These are phyloP conservation scores for Colletotrichum kahawae DNA, from an alignment of 2,329 filamentous ascomycete genomes.

Conservation along the genomic window DNA sequence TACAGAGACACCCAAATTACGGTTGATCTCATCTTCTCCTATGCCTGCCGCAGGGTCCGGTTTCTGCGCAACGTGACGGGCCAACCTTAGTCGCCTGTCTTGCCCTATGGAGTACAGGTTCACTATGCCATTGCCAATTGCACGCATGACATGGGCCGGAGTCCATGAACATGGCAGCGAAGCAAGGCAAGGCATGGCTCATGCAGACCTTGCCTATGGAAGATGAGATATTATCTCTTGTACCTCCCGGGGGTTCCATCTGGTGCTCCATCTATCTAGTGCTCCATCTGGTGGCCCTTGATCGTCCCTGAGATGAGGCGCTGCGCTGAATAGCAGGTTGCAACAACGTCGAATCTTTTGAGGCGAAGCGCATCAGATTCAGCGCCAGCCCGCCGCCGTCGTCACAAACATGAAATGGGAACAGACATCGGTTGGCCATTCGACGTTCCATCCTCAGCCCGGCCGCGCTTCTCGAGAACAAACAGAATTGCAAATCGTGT, in stretches of 20 bases:
- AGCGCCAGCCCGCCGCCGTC: not conserved
- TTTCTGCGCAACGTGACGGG: not conserved
- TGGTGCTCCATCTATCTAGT: not conserved
- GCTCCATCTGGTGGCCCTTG: not conserved
- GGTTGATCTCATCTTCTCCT: constrained; percentile 6
- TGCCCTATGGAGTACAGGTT: not conserved
- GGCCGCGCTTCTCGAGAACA: not conserved
- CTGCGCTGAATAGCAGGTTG: not conserved
- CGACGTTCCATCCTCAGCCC: not conserved
- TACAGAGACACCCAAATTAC: not conserved
- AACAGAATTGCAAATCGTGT: constrained; percentile 9
- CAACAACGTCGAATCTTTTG: not conserved
- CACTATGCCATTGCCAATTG: not conserved
- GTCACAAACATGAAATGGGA: not conserved
- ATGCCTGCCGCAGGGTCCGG: not conserved
- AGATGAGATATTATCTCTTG: not conserved
- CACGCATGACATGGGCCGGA: not conserved
- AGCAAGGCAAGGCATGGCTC: not conserved
- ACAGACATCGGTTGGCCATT: not conserved
- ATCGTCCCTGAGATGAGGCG: not conserved
- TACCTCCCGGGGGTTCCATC: not conserved
- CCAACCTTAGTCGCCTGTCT: not conserved
- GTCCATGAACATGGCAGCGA: not conserved
- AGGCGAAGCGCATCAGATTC: not conserved
- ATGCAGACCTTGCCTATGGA: not conserved